Base-by-base conservation (phyloP, 1,284 basidiomycete species). In the Ustilago crameri region DNA sequence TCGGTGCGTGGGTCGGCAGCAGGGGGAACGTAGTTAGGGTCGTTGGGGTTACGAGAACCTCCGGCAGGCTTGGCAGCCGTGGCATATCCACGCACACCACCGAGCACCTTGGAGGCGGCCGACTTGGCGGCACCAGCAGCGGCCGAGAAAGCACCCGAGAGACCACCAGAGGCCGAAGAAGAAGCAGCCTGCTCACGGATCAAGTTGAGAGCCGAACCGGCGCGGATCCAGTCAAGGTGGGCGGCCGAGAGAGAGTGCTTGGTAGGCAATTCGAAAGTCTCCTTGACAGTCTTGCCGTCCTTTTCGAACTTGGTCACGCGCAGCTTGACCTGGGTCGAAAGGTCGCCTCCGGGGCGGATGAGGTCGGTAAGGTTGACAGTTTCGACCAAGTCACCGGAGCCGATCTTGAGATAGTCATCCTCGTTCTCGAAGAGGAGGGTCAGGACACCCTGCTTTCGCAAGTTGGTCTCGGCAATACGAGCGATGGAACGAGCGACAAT, bases 381-480 rank as follows among this genome's bases (percentile, higher is more conserved):
- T 72, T 81, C 77, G 38, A 82, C 76, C 23, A 74, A 18, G 60
- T 83, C 80, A 24, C 81, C 81, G 7, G 63, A 63, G 15, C 44
- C 67, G 32, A 82, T 82, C 41, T 40, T 59, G 34, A 67, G 58
- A 41, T 81, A 82, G 61, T 82, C 81, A 38, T 74, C 69, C 55
- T 82, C 81, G 61, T 82, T 76, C 43, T 75, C 79, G 43, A 82
- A 82, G 20, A 82, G 71, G 24, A 82, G 71, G 24, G 81, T 82
- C 45, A 82, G 52, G 2, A 82, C 81, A 44, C 81, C 81, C 60
- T 82, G 81, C 73, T 82, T 82, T 40, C 81, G 74, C 74, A 82
- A 51, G 86, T 89, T 84, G 89, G 86, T 67, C 86, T 87, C 79
- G 89, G 87, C 45, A 89, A 91, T 84, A 91, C 92, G 84, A 90